Evolutionary conservation across 2,329 filamentous ascomycete species (phyloP), one percentile per base, ranked within the genome.

Genomic region (Calonectria pauciramosa): DNA sequence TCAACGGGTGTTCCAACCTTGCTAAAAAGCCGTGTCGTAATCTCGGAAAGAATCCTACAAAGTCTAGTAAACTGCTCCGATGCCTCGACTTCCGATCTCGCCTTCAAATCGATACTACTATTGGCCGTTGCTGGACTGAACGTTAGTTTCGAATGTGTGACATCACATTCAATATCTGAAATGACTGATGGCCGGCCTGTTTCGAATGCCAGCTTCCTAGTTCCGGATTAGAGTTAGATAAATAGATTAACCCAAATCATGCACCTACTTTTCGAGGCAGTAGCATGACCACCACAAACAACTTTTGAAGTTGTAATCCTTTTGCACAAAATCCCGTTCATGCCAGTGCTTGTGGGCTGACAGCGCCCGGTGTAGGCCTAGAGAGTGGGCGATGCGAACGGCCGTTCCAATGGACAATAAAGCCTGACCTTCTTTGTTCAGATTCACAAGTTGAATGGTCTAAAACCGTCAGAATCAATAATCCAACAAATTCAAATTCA

Each of bases 231-330:
- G 54, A 56, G 4, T 8, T n/a, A 2, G 18, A 23, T 2, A 36
- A 10, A 32, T 14, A 2, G 9, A 23, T 23, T 13, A 13, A 23
- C 11, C 11, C 9, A 36, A n/a, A 10, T 23, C 1, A 56, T 13
- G 18, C 9, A 23, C 32, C 13, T 60, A 60, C 54, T 60, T 60
- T 16, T 60, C 54, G 2, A 60, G 23, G 32, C 54, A 60, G 28
- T 60, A 60, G 32, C 54, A 60, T 36, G 54, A 60, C 54, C 54
- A 60, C 54, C 54, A 60, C 4, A 60, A 4, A 38, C 54, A 60
- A 38, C 32, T 60, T 16, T 60, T 60, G 13, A 60, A 60, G 54
- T 60, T 60, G 32, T 60, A 60, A 36, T 60, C 54, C 18, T 38
- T 60, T 60, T 38, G n/a, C 11, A 60, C 54, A 60, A 60, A 60